Percentiles rank a stretch among this genome's conserved stretches.
Conservation (phyloP, 441 rosid genomes). For the California macrophylla region DNA sequence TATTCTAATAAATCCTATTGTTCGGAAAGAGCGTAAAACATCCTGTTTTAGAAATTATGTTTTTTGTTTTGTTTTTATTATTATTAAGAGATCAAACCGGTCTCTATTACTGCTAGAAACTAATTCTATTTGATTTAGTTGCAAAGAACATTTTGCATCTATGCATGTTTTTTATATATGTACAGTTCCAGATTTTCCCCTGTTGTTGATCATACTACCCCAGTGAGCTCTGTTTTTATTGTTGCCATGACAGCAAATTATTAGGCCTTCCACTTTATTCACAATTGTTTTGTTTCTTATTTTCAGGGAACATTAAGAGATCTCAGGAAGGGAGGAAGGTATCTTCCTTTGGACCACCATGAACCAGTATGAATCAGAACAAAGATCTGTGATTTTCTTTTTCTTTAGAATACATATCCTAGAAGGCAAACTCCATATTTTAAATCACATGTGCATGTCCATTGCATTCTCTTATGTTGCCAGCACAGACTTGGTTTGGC, state of each 20-base stretch:
- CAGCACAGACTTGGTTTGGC: background rate
- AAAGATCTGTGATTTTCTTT: background rate
- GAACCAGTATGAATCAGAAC: slow-evolving; percentile 39
- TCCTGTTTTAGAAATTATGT: too few relatives aligned
- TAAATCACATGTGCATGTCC: background rate
- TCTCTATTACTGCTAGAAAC: too few relatives aligned
- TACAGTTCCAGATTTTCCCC: too few relatives aligned
- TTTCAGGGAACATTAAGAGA: slow-evolving; percentile 61
- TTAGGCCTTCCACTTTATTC: background rate
- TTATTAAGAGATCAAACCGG: too few relatives aligned
- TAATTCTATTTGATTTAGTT: too few relatives aligned
- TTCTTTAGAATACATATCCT: slow-evolving; percentile 6
- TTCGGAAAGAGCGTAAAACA: too few relatives aligned
- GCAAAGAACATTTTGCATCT: background rate
- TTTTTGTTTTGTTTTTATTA: too few relatives aligned
- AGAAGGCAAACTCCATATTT: background rate
- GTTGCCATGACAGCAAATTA: background rate
- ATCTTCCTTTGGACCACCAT: slow-evolving; percentile 32
- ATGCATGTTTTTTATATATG: too few relatives aligned
- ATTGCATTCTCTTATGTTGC: background rate
- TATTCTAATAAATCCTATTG: too few relatives aligned
- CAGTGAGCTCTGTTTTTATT: background rate
- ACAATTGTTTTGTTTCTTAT: slow-evolving; percentile 1
- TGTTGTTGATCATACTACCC: too few relatives aligned
- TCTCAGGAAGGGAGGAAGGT: slow-evolving; percentile 62